Base-by-base conservation (phyloP, 2,329 filamentous ascomycete species). In the Botrytis elliptica region DNA sequence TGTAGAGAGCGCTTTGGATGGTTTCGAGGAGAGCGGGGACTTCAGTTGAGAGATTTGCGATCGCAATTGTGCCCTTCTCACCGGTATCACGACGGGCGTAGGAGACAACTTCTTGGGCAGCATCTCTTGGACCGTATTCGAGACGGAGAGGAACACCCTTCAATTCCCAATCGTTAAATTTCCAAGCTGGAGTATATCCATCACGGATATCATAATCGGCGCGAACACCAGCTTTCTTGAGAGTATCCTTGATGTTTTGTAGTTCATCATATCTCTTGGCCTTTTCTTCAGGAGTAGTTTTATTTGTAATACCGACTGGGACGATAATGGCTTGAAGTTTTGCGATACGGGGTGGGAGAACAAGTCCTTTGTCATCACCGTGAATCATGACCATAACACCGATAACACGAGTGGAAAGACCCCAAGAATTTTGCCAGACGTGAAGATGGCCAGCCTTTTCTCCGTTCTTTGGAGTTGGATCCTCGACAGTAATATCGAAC, bases 331-430 rank as follows among this genome's bases (percentile, higher is more conserved):
- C 89, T 84, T 99, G 96, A 76, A 91, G 87, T 84, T 95, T 94
- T 77, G 95, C 91, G 70, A 98, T 93, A 73, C 94, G 90, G 59
- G 96, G 96, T 81, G 96, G 96, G 70, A 98, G 90, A 75, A 98
- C 94, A 29, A 99, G 88, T 77, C 96, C 96, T 84, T 95, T 95
- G 85, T 99, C 92, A 82, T 99, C 96, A 80, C 94, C 92, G 84
- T 99, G 96, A 75, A 97, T 94, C 90, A 99, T 96, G 80, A 98
- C 93, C 95, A 98, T 98, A 82, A 98, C 94, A 85, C 96, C 97
- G 77, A 99, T 97, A 73, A 95, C 94, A 82, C 96, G 94, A 72
- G 96, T 99, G 1, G 95, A 98, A 75, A 99, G 89, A 84, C 96
- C 96, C 96, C 96, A 99, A 22, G 94, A 98, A 86, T 99, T 99